Evolutionary conservation across 129 eudicot species (phyloP), one percentile per base, ranked within the genome.

Genomic region (Flaveria trinervia): DNA sequence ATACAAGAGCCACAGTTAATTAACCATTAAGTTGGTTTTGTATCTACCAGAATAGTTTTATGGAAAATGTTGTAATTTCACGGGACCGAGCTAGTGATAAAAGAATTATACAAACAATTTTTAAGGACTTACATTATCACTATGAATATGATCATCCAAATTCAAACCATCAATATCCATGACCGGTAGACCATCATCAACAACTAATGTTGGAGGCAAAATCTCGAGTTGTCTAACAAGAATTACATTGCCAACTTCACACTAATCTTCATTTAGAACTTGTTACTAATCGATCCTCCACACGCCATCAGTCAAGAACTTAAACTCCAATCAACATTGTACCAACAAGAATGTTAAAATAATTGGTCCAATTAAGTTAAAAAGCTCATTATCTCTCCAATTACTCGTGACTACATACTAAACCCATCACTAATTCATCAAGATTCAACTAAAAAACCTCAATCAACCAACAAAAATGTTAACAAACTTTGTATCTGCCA

Each of bases 291-390:
- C 88, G 4, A 85, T 30, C 68, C 82, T 69, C 92, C 92, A 88
- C 13, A 82, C 73, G 50, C 83, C 87, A 72, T 88, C 90, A 22
- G 85, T 88, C 73, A 88, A 83, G 73, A 81, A 88, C 79, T 81
- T 88, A 71, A 44, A 88, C 92, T 85, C 81, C 74, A 83, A 18
- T 69, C 69, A 10, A 41, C 68, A 43, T 48, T 77, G 41, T 39
- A 45, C 43, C 75, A 56, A 2, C 8, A 50, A 50, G 12, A 71
- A 51, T 48, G 20, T 3, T 7, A 16, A 71, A 26, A 49, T 1
- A 26, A 3, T 4, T 71, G 48, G 28, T 51, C 45, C 61, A 49
- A 3, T 33, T 30, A 51, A 20, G 65, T 70, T 14, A 8, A 20
- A 70, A 36, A 48, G 15, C 52, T 55, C 26, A 55, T 7, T n/a